Percentiles rank a stretch among this genome's conserved stretches.
Evolutionary conservation across 768 basidiomycete species (phyloP).

Genomic region (Lentinus brumalis): DNA sequence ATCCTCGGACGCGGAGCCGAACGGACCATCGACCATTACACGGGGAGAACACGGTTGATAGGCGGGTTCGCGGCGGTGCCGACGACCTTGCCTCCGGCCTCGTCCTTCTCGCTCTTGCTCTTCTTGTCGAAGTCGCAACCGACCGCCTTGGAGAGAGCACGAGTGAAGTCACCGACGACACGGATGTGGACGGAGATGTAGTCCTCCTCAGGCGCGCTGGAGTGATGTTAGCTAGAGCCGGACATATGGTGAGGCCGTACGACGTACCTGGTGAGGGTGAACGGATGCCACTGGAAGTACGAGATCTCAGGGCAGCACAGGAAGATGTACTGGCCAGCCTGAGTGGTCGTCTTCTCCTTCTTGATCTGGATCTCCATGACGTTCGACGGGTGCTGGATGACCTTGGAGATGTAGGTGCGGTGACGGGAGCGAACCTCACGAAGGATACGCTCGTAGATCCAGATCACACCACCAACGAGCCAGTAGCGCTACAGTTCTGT

Average conservation of each 20-base stretch:
- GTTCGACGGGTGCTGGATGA: constrained; percentile 92
- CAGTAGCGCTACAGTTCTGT: constrained; percentile 69
- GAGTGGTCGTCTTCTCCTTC: constrained; percentile 84
- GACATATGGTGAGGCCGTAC: not conserved
- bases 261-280: constrained; percentile 82
- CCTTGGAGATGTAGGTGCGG: constrained; percentile 89
- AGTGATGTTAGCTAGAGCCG: not conserved
- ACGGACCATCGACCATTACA: constrained; percentile 96
- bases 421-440: constrained; percentile 92
- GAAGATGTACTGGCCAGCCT: constrained; percentile 94
- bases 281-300: constrained; percentile 97
- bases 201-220: constrained; percentile 90
- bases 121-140: constrained; percentile 79
- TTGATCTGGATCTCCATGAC: constrained; percentile 97
- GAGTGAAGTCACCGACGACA: constrained; percentile 89
- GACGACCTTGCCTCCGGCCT: constrained; percentile 60
- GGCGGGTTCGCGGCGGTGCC: constrained; percentile 58
- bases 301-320: constrained; percentile 87
- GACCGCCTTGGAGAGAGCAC: constrained; percentile 74
- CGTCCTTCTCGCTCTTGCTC: constrained; percentile 47
- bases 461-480: constrained; percentile 84
- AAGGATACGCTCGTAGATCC: constrained; percentile 85
- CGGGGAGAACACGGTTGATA: constrained; percentile 74
- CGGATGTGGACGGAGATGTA: constrained; percentile 95
- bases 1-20: constrained; percentile 90